phyloP scores from a whole-genome alignment of 75 land plant genomes.

The Larix kaempferi region DNA sequence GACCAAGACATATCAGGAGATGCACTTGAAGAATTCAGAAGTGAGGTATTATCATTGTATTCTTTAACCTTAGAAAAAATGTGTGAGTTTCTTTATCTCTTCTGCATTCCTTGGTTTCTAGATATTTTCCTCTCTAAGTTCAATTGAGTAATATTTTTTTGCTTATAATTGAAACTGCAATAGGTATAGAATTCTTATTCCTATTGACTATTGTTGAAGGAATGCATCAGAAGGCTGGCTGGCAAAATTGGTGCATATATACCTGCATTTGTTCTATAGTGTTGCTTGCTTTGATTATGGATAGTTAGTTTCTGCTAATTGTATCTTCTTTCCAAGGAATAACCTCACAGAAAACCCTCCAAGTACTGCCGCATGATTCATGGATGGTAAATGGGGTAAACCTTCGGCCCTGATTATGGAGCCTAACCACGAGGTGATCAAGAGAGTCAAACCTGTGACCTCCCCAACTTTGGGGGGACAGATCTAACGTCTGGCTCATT shows the following conservation, averaged over 20 bases:
- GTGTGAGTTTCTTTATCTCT: neutral
- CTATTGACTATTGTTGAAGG: neutral
- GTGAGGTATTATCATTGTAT: conserved; percentile 44
- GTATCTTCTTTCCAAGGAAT: neutral
- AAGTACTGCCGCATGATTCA: no score
- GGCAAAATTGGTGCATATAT: neutral
- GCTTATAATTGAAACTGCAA: neutral
- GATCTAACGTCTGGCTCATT: no score
- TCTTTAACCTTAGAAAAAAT: neutral
- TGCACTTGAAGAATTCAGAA: conserved; percentile 87
- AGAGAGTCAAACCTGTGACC: no score
- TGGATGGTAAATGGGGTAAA: no score
- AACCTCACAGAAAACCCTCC: no score
- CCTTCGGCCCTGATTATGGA: no score
- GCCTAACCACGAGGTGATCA: no score
- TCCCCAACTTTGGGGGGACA: no score
- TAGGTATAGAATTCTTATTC: neutral
- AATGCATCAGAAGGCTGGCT: neutral
- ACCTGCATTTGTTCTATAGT: neutral
- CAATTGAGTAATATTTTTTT: neutral
- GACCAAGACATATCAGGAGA: conserved; percentile 89
- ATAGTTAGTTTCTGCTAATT: neutral
- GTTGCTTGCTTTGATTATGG: neutral
- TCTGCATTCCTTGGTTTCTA: neutral
- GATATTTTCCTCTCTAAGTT: neutral